Conservation (phyloP, 2,329 filamentous ascomycete genomes). For the Dactylellina cionopaga region DNA sequence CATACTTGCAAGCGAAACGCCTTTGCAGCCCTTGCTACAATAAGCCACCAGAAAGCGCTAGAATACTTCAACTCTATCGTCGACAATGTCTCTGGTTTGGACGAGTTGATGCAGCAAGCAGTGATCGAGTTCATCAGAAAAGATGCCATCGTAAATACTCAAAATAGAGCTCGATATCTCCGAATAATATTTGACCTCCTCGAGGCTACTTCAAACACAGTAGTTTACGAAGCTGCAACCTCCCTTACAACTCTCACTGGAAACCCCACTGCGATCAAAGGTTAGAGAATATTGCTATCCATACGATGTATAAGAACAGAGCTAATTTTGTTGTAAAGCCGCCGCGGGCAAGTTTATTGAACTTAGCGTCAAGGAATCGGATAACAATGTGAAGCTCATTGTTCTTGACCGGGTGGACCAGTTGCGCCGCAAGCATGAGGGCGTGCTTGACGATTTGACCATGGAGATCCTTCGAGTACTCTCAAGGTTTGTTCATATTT, state of each 20-base stretch:
- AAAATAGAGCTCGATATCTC: constrained; percentile 94
- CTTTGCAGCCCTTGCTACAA: constrained; percentile 87
- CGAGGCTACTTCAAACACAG: constrained; percentile 90
- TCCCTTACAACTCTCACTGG: constrained; percentile 92
- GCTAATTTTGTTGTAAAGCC: constrained; percentile 61
- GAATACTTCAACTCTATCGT: constrained; percentile 89
- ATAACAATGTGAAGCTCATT: constrained; percentile 99
- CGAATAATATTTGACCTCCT: constrained; percentile 95
- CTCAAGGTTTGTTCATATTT: constrained; percentile 64
- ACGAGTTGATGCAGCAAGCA: constrained; percentile 90
- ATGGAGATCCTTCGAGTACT: constrained; percentile 98
- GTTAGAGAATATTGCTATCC: constrained; percentile 4
- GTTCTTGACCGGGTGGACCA: constrained; percentile 94
- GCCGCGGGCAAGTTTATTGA: constrained; percentile 97
- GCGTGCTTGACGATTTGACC: constrained; percentile 88
- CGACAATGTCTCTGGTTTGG: constrained; percentile 91
- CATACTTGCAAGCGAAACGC: constrained; percentile 98
- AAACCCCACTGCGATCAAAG: constrained; percentile 97
- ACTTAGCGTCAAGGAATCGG: constrained; percentile 93
- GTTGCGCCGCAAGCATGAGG: constrained; percentile 85
- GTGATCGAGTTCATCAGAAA: constrained; percentile 98
- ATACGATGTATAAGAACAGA: neutral
- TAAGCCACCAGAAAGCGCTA: constrained; percentile 92
- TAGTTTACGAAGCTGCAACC: constrained; percentile 96
- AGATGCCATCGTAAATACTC: constrained; percentile 91